Percentiles rank a stretch among this genome's conserved stretches.
Conservation (phyloP, 441 rosid genomes). For the Gossypium schwendimanii region DNA sequence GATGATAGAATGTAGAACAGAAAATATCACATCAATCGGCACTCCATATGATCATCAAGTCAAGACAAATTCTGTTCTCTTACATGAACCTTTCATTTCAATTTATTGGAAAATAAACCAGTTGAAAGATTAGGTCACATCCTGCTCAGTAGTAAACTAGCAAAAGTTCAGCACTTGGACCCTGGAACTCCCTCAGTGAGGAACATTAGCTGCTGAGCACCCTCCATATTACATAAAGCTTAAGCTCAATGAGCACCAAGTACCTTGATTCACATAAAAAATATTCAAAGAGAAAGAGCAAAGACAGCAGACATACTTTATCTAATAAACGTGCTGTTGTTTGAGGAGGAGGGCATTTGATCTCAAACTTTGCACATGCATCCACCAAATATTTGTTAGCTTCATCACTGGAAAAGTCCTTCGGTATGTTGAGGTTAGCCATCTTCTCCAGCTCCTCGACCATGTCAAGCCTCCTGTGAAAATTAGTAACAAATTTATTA, state of each 20-base stretch:
- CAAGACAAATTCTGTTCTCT: not conserved
- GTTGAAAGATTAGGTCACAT: not conserved
- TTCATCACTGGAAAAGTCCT: conserved; percentile 65
- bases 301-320: conserved; percentile 35
- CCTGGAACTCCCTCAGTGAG: not conserved
- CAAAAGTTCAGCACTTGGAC: not conserved
- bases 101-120: not conserved
- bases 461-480: conserved; percentile 75
- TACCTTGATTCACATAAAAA: not conserved
- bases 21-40: not conserved
- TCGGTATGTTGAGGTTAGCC: conserved; percentile 67
- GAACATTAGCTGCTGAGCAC: not conserved
- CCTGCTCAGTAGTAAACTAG: not conserved
- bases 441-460: conserved; percentile 64
- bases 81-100: not conserved
- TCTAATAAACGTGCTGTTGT: conserved; percentile 74
- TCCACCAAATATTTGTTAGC: conserved; percentile 55
- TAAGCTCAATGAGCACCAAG: not conserved
- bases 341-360: conserved; percentile 82
- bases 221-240: not conserved
- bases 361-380: conserved; percentile 57
- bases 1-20: not conserved
- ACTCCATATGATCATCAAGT: not conserved
- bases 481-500: conserved; percentile 3
- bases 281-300: not conserved